These are phyloP conservation scores for Komagataella populi DNA, from an alignment of 805 yeast genomes.

Conservation along the genomic window DNA sequence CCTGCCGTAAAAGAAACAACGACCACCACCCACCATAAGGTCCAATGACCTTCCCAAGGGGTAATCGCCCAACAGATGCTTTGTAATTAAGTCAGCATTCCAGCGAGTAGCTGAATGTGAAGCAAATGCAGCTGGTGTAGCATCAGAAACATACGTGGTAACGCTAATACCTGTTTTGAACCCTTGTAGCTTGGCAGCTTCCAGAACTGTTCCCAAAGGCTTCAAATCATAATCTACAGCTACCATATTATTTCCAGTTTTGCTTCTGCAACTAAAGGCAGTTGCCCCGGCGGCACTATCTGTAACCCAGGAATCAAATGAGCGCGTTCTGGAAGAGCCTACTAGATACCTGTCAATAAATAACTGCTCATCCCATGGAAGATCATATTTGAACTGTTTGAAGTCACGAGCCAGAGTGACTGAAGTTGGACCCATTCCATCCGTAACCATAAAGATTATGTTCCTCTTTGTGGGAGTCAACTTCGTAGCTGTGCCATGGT, in stretches of 20 bases:
- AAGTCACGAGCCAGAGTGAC: conserved; percentile 68
- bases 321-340: conserved; percentile 79
- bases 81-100: conserved; percentile 78
- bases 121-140: conserved; percentile 87
- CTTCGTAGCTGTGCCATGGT: background rate
- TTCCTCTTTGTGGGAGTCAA: conserved; percentile 36
- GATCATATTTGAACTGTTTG: conserved; percentile 43
- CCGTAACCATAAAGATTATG: conserved; percentile 79
- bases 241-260: conserved; percentile 83
- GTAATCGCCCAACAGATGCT: conserved; percentile 73
- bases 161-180: conserved; percentile 83
- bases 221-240: conserved; percentile 55
- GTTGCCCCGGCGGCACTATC: conserved; percentile 98
- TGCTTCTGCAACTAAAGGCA: conserved; percentile 76
- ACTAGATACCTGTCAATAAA: conserved; percentile 55
- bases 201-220: conserved; percentile 86
- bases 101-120: conserved; percentile 65
- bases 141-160: conserved; percentile 86
- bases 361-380: conserved; percentile 42
- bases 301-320: conserved; percentile 65
- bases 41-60: conserved; percentile 73
- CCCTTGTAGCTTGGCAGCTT: conserved; percentile 74
- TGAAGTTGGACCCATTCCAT: conserved; percentile 93
- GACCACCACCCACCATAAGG: conserved; percentile 83
- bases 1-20: conserved; percentile 63